Evolutionary conservation across 306 rosid species (phyloP).

Genomic region (Biancaea sappan): DNA sequence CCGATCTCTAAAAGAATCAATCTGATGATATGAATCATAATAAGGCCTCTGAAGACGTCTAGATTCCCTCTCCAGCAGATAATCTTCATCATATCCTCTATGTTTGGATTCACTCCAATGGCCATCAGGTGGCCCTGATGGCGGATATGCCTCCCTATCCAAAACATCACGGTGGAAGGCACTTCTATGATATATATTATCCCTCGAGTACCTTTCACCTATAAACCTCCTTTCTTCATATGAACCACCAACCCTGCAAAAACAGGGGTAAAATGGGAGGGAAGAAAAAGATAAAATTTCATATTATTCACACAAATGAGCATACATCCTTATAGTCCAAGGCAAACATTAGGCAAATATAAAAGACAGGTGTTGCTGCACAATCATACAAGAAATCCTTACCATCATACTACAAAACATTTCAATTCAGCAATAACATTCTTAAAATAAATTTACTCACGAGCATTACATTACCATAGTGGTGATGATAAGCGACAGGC

Average conservation of each 20-base stretch:
- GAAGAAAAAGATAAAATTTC: slow-evolving; percentile 43
- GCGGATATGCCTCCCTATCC: slow-evolving; percentile 79
- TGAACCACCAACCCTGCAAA: slow-evolving; percentile 80
- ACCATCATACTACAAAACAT: slow-evolving; percentile 17
- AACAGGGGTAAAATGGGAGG: slow-evolving; percentile 53
- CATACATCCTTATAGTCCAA: slow-evolving; percentile 12
- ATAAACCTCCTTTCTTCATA: slow-evolving; percentile 81
- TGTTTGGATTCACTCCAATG: slow-evolving; percentile 81
- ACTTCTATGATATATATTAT: slow-evolving; percentile 67
- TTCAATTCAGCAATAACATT: background rate
- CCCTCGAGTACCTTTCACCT: slow-evolving; percentile 87
- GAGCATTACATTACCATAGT: slow-evolving; percentile 34
- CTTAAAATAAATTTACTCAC: slow-evolving; percentile 5
- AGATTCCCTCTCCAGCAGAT: slow-evolving; percentile 72
- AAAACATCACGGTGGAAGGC: slow-evolving; percentile 65
- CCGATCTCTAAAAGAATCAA: slow-evolving; percentile 65
- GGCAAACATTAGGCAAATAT: slow-evolving; percentile 21
- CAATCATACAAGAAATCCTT: slow-evolving; percentile 1
- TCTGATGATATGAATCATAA: slow-evolving; percentile 63
- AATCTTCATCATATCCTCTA: slow-evolving; percentile 81
- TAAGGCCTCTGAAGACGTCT: slow-evolving; percentile 76
- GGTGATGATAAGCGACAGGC: slow-evolving; percentile 42
- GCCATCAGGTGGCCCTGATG: slow-evolving; percentile 68
- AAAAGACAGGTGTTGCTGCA: background rate
- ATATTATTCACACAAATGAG: slow-evolving; percentile 32